Conservation (phyloP, 73 alveolate species). For the Tetrahymena thermophila region DNA sequence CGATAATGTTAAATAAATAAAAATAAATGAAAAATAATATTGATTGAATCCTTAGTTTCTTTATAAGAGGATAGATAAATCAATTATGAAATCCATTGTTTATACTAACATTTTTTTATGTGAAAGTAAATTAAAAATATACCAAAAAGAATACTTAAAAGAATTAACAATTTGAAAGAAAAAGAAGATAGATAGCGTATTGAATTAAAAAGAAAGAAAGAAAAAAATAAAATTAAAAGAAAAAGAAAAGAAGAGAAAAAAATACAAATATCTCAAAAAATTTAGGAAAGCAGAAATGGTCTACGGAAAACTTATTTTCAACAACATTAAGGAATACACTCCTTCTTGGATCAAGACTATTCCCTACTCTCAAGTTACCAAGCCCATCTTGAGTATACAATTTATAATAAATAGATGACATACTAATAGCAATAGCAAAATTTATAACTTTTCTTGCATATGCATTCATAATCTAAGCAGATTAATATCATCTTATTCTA, state of each 20-base stretch:
- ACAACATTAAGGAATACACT: constrained; percentile 30
- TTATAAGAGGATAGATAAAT: neutral
- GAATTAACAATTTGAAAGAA: neutral
- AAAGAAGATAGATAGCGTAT: neutral
- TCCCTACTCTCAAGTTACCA: constrained; percentile 32
- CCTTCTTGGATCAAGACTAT: constrained; percentile 43
- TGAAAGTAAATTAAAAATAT: neutral
- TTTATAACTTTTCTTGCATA: neutral
- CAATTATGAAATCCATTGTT: too few relatives aligned
- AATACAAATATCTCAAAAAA: neutral
- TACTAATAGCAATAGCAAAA: neutral
- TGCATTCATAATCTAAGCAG: too few relatives aligned
- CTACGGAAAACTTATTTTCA: constrained; percentile 34
- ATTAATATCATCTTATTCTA: neutral
- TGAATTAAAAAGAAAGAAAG: neutral
- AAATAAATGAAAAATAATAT: too few relatives aligned
- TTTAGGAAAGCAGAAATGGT: constrained; percentile 24
- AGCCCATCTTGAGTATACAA: constrained; percentile 29
- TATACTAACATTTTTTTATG: neutral
- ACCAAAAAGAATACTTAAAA: neutral
- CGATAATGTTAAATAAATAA: neutral
- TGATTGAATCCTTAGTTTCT: too few relatives aligned
- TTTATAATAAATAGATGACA: neutral
- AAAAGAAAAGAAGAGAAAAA: neutral
- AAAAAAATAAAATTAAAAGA: neutral